phyloP scores from a whole-genome alignment of 164 flowering plant species.

The Chimonanthus salicifolius region DNA sequence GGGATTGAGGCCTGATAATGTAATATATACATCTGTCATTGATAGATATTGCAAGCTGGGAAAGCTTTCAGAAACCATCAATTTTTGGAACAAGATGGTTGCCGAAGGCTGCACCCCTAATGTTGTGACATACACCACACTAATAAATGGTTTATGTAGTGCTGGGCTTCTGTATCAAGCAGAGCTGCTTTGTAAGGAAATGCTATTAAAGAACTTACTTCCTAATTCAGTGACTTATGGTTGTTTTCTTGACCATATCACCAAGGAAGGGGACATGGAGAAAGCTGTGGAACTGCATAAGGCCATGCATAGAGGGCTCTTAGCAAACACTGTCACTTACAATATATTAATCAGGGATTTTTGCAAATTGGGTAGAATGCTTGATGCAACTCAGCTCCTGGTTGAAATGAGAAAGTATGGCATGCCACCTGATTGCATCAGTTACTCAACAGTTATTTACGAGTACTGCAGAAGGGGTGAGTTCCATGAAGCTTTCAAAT shows the following conservation, averaged over 20 bases:
- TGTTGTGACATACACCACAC: slow-evolving; percentile 68
- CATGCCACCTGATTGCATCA: slow-evolving; percentile 68
- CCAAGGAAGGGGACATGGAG: slow-evolving; percentile 58
- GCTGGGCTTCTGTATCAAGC: slow-evolving; percentile 62
- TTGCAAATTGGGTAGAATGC: slow-evolving; percentile 55
- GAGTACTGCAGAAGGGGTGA: slow-evolving; percentile 56
- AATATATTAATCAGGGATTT: slow-evolving; percentile 77
- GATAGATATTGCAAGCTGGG: slow-evolving; percentile 61
- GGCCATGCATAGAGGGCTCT: slow-evolving; percentile 42
- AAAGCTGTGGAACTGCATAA: slow-evolving; percentile 59
- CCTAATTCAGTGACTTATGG: slow-evolving; percentile 81
- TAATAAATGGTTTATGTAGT: slow-evolving; percentile 73
- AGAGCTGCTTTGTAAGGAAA: slow-evolving; percentile 55
- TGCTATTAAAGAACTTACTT: slow-evolving; percentile 37
- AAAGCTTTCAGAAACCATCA: slow-evolving; percentile 48
- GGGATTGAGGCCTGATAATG: slow-evolving; percentile 63
- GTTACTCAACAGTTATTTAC: slow-evolving; percentile 70
- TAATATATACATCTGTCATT: slow-evolving; percentile 71
- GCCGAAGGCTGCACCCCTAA: slow-evolving; percentile 62
- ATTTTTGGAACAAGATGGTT: slow-evolving; percentile 65
- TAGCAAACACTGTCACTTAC: slow-evolving; percentile 69
- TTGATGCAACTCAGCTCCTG: slow-evolving; percentile 49
- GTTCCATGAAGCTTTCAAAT: slow-evolving; percentile 43
- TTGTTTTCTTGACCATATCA: slow-evolving; percentile 64
- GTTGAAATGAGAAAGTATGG: slow-evolving; percentile 50